phyloP scores from a whole-genome alignment of 805 yeast species.

The Kodamaea fukazawae region DNA sequence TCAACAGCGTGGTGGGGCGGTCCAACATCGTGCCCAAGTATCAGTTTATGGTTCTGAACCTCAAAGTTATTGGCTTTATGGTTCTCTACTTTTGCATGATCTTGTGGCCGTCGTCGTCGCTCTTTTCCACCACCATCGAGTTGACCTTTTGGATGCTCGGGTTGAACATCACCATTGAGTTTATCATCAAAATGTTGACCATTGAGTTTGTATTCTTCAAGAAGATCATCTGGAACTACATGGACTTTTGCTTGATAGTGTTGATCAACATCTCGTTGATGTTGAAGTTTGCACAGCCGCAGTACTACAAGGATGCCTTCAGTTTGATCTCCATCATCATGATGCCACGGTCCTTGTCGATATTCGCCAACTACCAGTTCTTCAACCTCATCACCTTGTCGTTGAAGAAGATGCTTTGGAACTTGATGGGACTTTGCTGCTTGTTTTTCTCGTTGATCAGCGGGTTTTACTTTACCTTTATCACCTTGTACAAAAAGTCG shows the following conservation, averaged over 20 bases:
- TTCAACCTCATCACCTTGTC: conserved; percentile 51
- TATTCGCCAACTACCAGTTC: conserved; percentile 50
- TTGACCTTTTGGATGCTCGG: conserved; percentile 43
- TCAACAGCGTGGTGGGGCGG: conserved; percentile 29
- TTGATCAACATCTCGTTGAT: conserved; percentile 36
- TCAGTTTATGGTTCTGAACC: conserved; percentile 38
- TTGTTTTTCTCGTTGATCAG: conserved; percentile 49
- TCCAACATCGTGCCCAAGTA: conserved; percentile 40
- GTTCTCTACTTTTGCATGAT: conserved; percentile 30
- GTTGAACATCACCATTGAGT: conserved; percentile 47
- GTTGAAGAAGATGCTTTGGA: conserved; percentile 50
- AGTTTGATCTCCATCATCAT: conserved; percentile 47
- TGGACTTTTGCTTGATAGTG: conserved; percentile 42
- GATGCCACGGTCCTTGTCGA: conserved; percentile 48
- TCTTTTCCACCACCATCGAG: conserved; percentile 24
- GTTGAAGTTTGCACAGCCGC: conserved; percentile 16
- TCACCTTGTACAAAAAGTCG: conserved; percentile 45
- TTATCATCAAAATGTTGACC: conserved; percentile 39
- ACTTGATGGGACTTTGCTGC: conserved; percentile 47
- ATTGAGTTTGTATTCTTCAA: conserved; percentile 47
- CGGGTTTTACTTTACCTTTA: conserved; percentile 56
- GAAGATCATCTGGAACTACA: conserved; percentile 52
- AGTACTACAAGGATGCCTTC: conserved; percentile 31
- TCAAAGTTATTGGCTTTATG: conserved; percentile 31
- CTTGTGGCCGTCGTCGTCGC: conserved; percentile 12